Evolutionary conservation across 495 filamentous ascomycete species (phyloP), one percentile per base, ranked within the genome.

Genomic region (Hypoxylon perforatum): DNA sequence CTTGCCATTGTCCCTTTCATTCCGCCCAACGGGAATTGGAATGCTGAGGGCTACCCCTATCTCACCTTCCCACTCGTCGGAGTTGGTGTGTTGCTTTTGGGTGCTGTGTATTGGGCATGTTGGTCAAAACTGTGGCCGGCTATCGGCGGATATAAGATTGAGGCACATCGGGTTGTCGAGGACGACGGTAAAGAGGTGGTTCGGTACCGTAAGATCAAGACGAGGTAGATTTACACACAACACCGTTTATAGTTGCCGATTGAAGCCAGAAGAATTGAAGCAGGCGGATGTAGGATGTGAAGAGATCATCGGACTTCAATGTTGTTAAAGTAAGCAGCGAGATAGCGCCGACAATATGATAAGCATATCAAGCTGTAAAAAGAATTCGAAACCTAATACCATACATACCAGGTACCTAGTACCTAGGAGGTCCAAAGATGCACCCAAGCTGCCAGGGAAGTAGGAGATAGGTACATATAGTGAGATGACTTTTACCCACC

Each of bases 41-140:
- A 84, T 36, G 82, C 82, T 15, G 75, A 81, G 23, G 76, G 74
- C 6, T 80, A 85, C 33, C 84, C 84, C 8, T 85, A 85, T 64
- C 85, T 79, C 56, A 70, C 80, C 0, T 83, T 84, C 65, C 82
- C 82, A 0, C 76, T 84, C 1, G 82, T 86, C 12, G 84, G 83
- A 11, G 76, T 81, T 7, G 77, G 75, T 0, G 78, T 86, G 7
- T 62, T 86, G 19, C 44, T 79, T 8, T 73, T 79, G 15, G 84
- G 84, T 3, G 81, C 48, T 0, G 67, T 85, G 6, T 86, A 86
- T 57, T 86, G 84, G 84, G 59, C 75, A 7, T 54, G 81, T 12
- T 85, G 81, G 82, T 79, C 79, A 0, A 77, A 77, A 56, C 39
- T 82, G 8, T 75, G 77, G 74, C 82, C 82, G 15, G 73, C 69